Conservation (phyloP, 1,284 basidiomycete genomes). For the Apiotrichum laibachii region DNA sequence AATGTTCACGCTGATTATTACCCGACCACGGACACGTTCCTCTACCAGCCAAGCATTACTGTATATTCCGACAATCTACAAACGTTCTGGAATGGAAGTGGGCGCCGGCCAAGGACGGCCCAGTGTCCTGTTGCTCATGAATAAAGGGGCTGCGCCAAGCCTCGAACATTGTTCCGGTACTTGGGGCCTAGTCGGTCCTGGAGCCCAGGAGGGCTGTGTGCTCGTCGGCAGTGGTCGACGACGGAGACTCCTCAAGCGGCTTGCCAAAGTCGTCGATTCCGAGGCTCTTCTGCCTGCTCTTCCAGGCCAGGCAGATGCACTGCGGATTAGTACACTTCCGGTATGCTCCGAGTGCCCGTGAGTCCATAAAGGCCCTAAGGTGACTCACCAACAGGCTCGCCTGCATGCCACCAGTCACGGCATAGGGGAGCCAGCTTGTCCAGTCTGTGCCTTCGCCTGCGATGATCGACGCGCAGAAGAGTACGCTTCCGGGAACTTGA, state of each 20-base stretch:
- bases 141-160: too few species aligned
- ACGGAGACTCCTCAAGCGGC: constrained; percentile 54
- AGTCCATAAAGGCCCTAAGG: too few species aligned
- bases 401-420: constrained; percentile 84
- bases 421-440: constrained; percentile 84
- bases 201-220: neutral
- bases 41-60: too few species aligned
- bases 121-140: too few species aligned
- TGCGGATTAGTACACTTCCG: too few species aligned
- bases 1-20: too few species aligned
- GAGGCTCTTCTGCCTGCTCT: constrained; percentile 66
- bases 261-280: constrained; percentile 92
- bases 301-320: constrained; percentile 76
- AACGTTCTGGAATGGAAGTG: too few species aligned
- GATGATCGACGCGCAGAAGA: constrained; percentile 84
- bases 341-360: too few species aligned
- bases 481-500: constrained; percentile 83
- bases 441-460: constrained; percentile 76
- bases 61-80: too few species aligned
- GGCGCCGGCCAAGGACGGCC: too few species aligned
- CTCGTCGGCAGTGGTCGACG: neutral
- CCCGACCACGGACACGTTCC: too few species aligned
- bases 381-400: constrained; percentile 62
- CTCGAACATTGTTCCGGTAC: too few species aligned
- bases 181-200: neutral